Percentiles rank a stretch among this genome's conserved stretches.
These are phyloP conservation scores for Neopestalotiopsis rosae DNA, from an alignment of 2,329 filamentous ascomycete genomes.

Conservation along the genomic window DNA sequence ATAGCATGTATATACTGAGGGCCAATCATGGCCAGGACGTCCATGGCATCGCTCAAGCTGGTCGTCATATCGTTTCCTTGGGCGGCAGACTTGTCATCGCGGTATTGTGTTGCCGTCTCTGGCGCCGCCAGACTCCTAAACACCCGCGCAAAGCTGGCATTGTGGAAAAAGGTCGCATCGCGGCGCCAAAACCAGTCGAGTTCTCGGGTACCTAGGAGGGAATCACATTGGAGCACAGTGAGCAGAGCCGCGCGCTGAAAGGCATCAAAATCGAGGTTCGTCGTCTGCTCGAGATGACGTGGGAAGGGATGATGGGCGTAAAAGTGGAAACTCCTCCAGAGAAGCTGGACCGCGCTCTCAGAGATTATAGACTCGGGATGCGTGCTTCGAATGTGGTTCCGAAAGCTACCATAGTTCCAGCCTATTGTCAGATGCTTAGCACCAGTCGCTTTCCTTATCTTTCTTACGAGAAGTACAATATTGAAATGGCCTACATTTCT, in stretches of 20 bases:
- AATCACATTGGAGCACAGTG: neutral
- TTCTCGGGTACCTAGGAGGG: neutral
- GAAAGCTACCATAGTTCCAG: conserved; percentile 4
- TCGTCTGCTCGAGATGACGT: neutral
- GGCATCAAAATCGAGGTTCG: neutral
- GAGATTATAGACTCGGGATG: neutral
- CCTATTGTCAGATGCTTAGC: neutral
- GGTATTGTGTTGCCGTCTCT: no score
- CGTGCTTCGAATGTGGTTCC: neutral
- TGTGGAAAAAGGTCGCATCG: conserved; percentile 1
- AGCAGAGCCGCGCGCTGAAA: conserved; percentile 1
- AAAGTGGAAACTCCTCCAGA: conserved; percentile 5
- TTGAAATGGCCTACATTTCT: neutral
- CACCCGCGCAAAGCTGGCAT: neutral
- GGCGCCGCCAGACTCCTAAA: neutral
- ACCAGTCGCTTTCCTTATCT: neutral
- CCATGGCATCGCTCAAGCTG: conserved; percentile 3
- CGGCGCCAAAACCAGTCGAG: conserved; percentile 8
- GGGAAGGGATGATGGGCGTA: conserved; percentile 12
- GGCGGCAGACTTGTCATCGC: no score
- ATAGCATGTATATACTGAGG: conserved; percentile 6
- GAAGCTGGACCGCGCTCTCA: conserved; percentile 1
- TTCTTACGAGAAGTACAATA: neutral
- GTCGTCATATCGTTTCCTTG: neutral
- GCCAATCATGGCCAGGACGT: conserved; percentile 3